A percentile compares a stretch with the other conserved stretches of the same genome.
Conservation (phyloP, 352 stramenopile genomes). For the Phytopythium cucurbitacearum region DNA sequence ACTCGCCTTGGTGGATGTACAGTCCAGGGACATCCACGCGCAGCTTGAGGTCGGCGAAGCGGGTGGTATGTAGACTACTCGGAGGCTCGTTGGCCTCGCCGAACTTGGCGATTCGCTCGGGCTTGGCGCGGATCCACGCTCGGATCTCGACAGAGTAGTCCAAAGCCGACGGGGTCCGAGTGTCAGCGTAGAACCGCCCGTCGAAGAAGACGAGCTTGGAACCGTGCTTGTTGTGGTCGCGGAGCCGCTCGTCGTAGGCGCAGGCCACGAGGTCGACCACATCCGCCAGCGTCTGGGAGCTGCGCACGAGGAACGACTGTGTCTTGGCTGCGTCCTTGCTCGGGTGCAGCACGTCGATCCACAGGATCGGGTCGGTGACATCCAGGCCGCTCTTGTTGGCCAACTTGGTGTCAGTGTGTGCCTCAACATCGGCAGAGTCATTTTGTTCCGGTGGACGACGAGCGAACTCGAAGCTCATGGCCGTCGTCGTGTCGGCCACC, state of each 20-base stretch:
- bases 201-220: conserved; percentile 68
- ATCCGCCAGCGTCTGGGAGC: conserved; percentile 46
- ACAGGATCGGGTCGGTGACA: conserved; percentile 50
- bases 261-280: conserved; percentile 64
- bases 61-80: conserved; percentile 33
- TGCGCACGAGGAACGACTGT: conserved; percentile 67
- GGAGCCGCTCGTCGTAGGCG: conserved; percentile 56
- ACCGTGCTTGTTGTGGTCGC: conserved; percentile 16
- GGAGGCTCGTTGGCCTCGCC: conserved; percentile 7
- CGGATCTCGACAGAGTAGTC: conserved; percentile 60
- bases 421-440: background rate
- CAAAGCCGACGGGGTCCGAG: conserved; percentile 20
- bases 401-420: background rate
- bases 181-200: conserved; percentile 55
- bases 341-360: conserved; percentile 70
- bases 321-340: conserved; percentile 59
- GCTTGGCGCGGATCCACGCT: conserved; percentile 44
- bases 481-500: conserved; percentile 42
- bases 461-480: conserved; percentile 65
- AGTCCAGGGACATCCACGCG: conserved; percentile 51
- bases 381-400: background rate
- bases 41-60: conserved; percentile 49
- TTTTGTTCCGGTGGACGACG: conserved; percentile 10
- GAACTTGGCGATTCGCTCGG: conserved; percentile 26
- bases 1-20: conserved; percentile 77